Conservation (phyloP, 331 rosid genomes). For the Telfairia occidentalis region DNA sequence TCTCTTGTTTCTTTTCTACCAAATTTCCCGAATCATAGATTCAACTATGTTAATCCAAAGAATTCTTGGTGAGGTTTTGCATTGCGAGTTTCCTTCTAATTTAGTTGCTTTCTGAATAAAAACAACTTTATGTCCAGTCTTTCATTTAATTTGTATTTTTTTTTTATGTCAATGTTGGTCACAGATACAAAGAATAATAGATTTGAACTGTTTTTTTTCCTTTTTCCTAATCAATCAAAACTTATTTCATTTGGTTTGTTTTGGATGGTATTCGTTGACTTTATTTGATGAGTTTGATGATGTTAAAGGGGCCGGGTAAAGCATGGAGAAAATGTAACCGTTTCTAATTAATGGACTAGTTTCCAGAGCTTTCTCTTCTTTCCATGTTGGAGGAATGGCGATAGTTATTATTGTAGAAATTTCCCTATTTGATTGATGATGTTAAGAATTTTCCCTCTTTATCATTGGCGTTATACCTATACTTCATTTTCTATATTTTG, state of each 20-base stretch:
- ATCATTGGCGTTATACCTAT: neutral
- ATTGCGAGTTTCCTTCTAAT: neutral
- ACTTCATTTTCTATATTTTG: neutral
- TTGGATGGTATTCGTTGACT: neutral
- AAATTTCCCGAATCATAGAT: no score
- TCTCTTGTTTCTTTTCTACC: no score
- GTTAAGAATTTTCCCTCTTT: neutral
- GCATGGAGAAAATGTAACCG: neutral
- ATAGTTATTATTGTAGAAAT: neutral
- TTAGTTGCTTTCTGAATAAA: neutral
- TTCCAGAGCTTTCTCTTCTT: neutral
- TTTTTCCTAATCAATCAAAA: neutral
- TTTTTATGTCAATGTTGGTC: neutral
- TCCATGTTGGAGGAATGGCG: neutral
- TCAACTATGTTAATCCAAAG: no score
- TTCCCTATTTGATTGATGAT: neutral
- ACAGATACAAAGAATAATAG: neutral
- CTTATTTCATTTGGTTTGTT: neutral
- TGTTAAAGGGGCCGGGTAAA: neutral
- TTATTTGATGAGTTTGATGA: neutral
- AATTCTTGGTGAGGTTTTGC: neutral
- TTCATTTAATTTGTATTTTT: neutral
- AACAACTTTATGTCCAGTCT: neutral
- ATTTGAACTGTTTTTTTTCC: neutral
- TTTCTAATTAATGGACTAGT: neutral